Conservation (phyloP, 129 eudicot species). For the Logfia minima region DNA sequence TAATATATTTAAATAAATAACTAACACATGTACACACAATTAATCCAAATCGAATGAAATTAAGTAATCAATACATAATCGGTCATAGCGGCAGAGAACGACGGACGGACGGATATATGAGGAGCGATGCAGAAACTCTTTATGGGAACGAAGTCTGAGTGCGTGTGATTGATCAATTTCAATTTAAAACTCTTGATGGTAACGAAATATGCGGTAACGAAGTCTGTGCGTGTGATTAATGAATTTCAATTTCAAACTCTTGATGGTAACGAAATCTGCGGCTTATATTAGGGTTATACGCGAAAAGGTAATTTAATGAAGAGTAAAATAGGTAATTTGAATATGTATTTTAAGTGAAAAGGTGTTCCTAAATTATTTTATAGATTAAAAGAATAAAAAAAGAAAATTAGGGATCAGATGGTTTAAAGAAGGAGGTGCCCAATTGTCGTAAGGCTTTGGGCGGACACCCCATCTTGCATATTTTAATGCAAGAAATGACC, state of each 20-base stretch:
- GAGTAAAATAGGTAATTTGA: too few species aligned
- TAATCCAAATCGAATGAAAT: slow-evolving; percentile 14
- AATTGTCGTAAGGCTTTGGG: slow-evolving; percentile 10
- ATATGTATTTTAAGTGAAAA: too few species aligned
- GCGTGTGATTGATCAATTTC: too few species aligned
- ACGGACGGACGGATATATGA: too few species aligned
- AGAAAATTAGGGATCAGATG: neutral
- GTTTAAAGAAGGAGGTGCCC: neutral
- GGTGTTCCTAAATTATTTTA: too few species aligned
- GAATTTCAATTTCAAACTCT: too few species aligned
- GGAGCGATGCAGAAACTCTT: too few species aligned
- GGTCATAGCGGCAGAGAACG: slow-evolving; percentile 53
- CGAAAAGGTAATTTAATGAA: too few species aligned
- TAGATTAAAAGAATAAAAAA: neutral
- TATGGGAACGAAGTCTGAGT: too few species aligned
- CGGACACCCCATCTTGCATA: slow-evolving; percentile 9
- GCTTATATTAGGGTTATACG: too few species aligned
- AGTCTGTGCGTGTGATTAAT: too few species aligned
- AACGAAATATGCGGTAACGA: rapidly evolving
- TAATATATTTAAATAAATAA: neutral
- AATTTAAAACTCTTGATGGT: too few species aligned
- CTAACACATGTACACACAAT: slow-evolving; percentile 11
- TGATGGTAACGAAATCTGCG: rapidly evolving
- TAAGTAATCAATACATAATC: slow-evolving; percentile 27
- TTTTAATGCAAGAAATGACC: neutral